Base-by-base conservation (phyloP, 805 yeast species). In the Ogataea minuta region DNA sequence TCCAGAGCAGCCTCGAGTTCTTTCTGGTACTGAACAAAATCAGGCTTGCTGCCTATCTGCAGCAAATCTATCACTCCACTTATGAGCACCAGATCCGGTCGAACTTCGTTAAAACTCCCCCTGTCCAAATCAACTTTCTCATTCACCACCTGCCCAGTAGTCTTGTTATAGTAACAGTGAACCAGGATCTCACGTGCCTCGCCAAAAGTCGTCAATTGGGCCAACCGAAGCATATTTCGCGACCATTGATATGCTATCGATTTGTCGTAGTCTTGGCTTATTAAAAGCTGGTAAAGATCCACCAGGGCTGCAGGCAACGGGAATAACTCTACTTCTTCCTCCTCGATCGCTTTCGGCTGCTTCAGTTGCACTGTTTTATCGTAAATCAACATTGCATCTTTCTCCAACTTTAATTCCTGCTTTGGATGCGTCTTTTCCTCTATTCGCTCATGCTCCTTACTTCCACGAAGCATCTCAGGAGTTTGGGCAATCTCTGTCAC, bases 11-110 rank as follows among this genome's bases (percentile, higher is more conserved):
- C 6, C 15, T 36, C 31, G 6, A 53, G 35, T 16, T 60, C 64
- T 4, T 36, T 36, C 28, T 54, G 54, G 34, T 57, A 42, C 43
- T 44, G 32, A 36, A 44, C 39, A 30, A 54, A 36, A 4, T 50
- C 52, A 2, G 41, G 49, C 11, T 39, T 39, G 24, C 12, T 45
- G 45, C 28, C 52, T 51, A 38, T 49, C 51, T 43, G 41, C 12
- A 80, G 43, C 43, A 71, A 72, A 57, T 82, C 90, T 17, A 81
- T 71, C 1, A 83, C 64, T 2, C 90, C 93, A 53, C 85, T 79
- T 6, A 81, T 67, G 15, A 80, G 56, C 2, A 77, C 65, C 32
- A 63, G 60, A 7, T 63, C 52, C 3, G 46, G 34, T 5, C 35
- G 28, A 10, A 15, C 26, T 2, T 12, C 15, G 19, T 31, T 16